phyloP scores from a whole-genome alignment of 768 basidiomycete genomes.

The Xerocomus potaroensis region DNA sequence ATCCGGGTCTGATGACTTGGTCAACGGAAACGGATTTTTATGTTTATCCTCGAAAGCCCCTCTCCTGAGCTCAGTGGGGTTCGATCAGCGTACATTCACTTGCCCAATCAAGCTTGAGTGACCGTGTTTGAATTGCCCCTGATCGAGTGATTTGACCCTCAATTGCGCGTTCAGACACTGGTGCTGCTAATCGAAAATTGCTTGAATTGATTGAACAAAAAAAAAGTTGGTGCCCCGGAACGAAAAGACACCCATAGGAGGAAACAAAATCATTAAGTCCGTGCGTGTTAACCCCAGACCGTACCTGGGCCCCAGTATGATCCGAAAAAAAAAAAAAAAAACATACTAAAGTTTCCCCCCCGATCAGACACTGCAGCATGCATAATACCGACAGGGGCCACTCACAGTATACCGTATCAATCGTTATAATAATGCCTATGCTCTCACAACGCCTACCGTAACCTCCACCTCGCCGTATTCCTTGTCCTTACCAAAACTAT shows the following conservation, averaged over 20 bases:
- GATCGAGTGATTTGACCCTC: background rate
- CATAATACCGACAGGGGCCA: no score
- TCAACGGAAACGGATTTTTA: conserved; percentile 11
- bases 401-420: no score
- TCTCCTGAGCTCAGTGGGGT: conserved; percentile 5
- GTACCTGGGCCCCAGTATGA: no score
- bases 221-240: no score
- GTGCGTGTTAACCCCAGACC: no score
- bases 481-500: conserved; percentile 26
- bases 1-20: no score
- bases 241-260: background rate
- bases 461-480: conserved; percentile 51
- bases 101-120: conserved; percentile 5
- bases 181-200: background rate
- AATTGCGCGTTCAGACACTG: background rate
- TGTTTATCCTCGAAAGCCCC: conserved; percentile 9
- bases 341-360: no score
- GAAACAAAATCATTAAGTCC: conserved; percentile 2
- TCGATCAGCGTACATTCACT: no score
- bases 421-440: no score
- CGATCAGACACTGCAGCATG: background rate
- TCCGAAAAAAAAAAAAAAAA: no score
- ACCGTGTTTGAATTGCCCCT: background rate
- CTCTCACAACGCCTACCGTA: conserved; percentile 69
- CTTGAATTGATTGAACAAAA: conserved; percentile 15